Evolutionary conservation across 345 rosid species (phyloP).

Genomic region (thale cress (Arabidopsis thaliana)): TAIR10.1 NC_003074.8:6545001-6545500

Average conservation of each 20-base stretch:
- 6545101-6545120: slow-evolving; percentile 38
- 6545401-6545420: slow-evolving; percentile 27
- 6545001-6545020: slow-evolving; percentile 48
- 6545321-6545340: slow-evolving; percentile 37
- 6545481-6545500: too few species aligned
- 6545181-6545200: not conserved
- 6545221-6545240: slow-evolving; percentile 39
- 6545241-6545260: slow-evolving; percentile 42
- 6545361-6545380: slow-evolving; percentile 40
- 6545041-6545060: slow-evolving; percentile 48
- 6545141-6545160: not conserved
- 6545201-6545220: slow-evolving; percentile 40
- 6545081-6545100: slow-evolving; percentile 16
- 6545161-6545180: not conserved
- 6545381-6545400: slow-evolving; percentile 23
- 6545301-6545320: slow-evolving; percentile 33
- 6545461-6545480: slow-evolving; percentile 28
- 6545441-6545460: slow-evolving; percentile 33
- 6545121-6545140: not conserved
- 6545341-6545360: slow-evolving; percentile 39
- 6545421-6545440: slow-evolving; percentile 18
- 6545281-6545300: slow-evolving; percentile 33
- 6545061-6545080: slow-evolving; percentile 38
- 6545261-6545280: slow-evolving; percentile 49
- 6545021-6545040: slow-evolving; percentile 63